These are phyloP conservation scores for Leccinum olivaceopallidum DNA, from an alignment of 768 basidiomycete genomes.

Conservation along the genomic window DNA sequence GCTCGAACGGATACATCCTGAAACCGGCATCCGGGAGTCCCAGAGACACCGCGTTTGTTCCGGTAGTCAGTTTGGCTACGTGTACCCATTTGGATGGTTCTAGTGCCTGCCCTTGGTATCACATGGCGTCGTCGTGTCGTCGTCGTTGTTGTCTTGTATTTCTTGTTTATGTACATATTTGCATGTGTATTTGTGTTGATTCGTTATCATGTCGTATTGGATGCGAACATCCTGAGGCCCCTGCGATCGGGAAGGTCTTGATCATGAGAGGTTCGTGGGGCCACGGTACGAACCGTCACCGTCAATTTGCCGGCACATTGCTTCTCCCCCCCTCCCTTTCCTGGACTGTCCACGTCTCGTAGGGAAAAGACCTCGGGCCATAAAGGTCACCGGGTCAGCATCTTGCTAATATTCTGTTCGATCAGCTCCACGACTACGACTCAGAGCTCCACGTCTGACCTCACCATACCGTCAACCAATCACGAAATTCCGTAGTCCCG, in stretches of 20 bases:
- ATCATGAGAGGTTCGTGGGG: not conserved
- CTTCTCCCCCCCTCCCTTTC: not conserved
- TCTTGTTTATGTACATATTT: not conserved
- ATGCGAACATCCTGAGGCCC: not conserved
- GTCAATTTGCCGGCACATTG: not conserved
- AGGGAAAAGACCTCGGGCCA: not conserved
- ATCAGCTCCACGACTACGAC: conserved; percentile 10
- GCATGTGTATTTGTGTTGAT: not conserved
- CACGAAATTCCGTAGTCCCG: conserved; percentile 5
- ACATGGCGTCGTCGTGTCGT: conserved; percentile 40
- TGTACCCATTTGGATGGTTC: conserved; percentile 5
- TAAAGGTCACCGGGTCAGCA: not conserved
- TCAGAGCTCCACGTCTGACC: conserved; percentile 2
- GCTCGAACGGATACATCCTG: conserved; percentile 41
- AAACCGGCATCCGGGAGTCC: conserved; percentile 5
- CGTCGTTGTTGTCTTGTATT: not conserved
- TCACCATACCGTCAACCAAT: conserved; percentile 9
- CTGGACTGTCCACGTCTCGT: not conserved
- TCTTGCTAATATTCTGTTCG: conserved; percentile 3
- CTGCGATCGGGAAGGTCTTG: conserved; percentile 1
- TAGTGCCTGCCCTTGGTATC: conserved; percentile 14
- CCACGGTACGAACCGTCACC: not conserved
- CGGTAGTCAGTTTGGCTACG: conserved; percentile 1
- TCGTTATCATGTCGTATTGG: not conserved
- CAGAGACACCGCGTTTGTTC: not conserved